Percentiles rank a stretch among this genome's conserved stretches.
phyloP scores from a whole-genome alignment of 805 yeast species.

The Komagataella pseudopastoris region DNA sequence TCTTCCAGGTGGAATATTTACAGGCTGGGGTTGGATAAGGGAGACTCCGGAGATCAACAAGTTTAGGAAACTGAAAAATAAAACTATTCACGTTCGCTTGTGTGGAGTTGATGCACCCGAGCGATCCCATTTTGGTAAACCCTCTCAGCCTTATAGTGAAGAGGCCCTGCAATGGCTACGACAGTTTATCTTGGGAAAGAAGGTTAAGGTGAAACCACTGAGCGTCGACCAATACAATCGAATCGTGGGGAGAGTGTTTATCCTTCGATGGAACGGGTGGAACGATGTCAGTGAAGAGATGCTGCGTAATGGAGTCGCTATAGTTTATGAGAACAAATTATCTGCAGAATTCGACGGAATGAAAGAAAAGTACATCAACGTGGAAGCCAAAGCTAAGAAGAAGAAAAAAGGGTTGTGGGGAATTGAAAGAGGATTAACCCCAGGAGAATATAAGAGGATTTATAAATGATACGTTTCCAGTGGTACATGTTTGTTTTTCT shows the following conservation, averaged over 20 bases:
- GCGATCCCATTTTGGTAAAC: conserved; percentile 84
- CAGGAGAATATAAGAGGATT: conserved; percentile 62
- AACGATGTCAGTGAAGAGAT: conserved; percentile 80
- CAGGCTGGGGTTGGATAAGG: conserved; percentile 94
- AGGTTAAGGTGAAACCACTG: conserved; percentile 65
- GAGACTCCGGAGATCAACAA: conserved; percentile 40
- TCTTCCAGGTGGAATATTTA: conserved; percentile 77
- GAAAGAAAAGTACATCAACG: conserved; percentile 41
- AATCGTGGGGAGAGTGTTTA: conserved; percentile 64
- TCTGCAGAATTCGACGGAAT: conserved; percentile 82
- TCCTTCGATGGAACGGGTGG: conserved; percentile 51
- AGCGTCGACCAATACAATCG: conserved; percentile 81
- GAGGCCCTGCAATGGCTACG: conserved; percentile 79
- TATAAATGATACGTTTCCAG: conserved; percentile 11
- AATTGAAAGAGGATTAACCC: conserved; percentile 43
- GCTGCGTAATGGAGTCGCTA: conserved; percentile 72
- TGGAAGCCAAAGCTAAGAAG: conserved; percentile 48
- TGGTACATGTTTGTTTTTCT: not conserved
- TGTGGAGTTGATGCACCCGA: conserved; percentile 98
- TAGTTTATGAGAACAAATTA: conserved; percentile 72
- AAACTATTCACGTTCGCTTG: conserved; percentile 70
- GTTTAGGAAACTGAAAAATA: conserved; percentile 32
- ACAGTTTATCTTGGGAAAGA: conserved; percentile 46
- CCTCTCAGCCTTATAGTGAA: conserved; percentile 77
- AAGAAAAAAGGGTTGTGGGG: conserved; percentile 60